Evolutionary conservation across 805 yeast genomes (phyloP), one percentile per base, ranked within the genome.

Genomic region (Nematodospora valgi): DNA sequence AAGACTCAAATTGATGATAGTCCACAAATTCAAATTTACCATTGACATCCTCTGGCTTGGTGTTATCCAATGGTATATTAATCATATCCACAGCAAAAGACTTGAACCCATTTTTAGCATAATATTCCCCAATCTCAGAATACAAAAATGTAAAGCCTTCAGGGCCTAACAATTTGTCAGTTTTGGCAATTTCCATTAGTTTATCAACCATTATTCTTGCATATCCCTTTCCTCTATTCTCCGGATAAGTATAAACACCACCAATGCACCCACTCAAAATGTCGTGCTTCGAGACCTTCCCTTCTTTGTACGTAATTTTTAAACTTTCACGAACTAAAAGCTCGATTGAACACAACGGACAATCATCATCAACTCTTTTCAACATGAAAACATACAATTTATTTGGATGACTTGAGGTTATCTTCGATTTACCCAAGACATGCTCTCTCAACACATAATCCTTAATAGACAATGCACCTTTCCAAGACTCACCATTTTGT

Each of bases 91-190:
- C 64, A 14, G 47, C 55, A 29, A 53, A 51, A 3, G 70, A 64
- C 29, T 51, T 53, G 47, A 66, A 68, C 11, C 72, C 73, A 34
- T 48, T 47, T 16, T 52, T 52, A 30, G 50, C 36, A 41, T 68
- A 68, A 48, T 63, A 68, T 34, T 68, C 72, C 8, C 72, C 72
- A 8, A 68, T 56, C 41, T 68, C 73, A 2, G 70, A 63, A 44
- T 67, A 66, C 37, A 68, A 54, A 40, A 61, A 59, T 6, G 52
- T 49, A 38, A 54, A 64, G 1, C 70, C 71, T 24, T 57, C 58
- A 3, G 37, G 37, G 2, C 64, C 67, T 21, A 62, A 31, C 11
- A 34, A 37, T 16, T 17, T 10, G 10, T 50, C 48, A 4, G 19
- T 26, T 38, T 51, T 52, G 17, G 54, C 45, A 16, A 43, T 30